Conservation (phyloP, 225 moss, liverwort and hornwort genomes). For the Climacium dendroides region DNA sequence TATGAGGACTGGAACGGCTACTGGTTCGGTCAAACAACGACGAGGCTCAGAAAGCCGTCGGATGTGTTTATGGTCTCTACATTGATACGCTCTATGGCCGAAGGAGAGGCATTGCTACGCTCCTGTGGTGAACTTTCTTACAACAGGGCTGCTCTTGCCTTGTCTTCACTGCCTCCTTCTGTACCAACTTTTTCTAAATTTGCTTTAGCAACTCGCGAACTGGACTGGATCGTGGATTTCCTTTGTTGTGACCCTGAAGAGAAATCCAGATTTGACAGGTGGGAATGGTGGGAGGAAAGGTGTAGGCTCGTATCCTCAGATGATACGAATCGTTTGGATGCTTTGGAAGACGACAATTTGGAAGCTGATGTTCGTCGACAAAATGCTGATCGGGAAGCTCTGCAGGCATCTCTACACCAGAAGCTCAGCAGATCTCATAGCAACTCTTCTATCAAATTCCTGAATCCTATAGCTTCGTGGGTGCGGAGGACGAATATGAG, state of each 20-base stretch:
- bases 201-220: neutral
- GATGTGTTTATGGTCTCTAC: neutral
- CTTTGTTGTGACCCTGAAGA: neutral
- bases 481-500: fast-evolving
- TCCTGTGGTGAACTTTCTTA: neutral
- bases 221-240: neutral
- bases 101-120: neutral
- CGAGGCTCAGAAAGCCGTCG: fast-evolving
- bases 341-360: neutral
- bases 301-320: neutral
- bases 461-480: neutral
- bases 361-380: neutral
- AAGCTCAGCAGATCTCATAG: neutral
- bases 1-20: neutral
- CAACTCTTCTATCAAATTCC: neutral
- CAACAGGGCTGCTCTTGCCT: neutral
- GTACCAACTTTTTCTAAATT: neutral
- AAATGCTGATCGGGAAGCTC: neutral
- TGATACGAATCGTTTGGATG: neutral
- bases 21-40: too few species aligned
- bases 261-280: neutral
- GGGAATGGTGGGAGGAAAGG: neutral
- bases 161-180: neutral
- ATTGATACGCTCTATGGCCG: neutral
- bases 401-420: neutral